These are phyloP conservation scores for Malus hybrid DNA, from an alignment of 331 rosid genomes.

Conservation along the genomic window DNA sequence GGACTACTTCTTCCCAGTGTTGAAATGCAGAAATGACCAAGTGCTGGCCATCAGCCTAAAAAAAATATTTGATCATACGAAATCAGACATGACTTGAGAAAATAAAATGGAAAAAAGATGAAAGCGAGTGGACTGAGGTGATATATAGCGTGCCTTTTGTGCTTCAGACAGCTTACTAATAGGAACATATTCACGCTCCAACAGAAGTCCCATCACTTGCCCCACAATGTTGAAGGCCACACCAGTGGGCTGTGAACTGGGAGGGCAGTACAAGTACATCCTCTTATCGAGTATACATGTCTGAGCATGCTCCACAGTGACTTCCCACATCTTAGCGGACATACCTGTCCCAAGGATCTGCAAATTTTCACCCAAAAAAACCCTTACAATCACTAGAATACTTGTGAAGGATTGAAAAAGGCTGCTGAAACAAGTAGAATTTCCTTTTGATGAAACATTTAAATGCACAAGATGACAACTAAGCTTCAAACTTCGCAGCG, in stretches of 20 bases:
- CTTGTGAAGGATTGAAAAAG: neutral
- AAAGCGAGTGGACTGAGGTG: conserved; percentile 9
- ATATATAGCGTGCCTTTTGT: conserved; percentile 59
- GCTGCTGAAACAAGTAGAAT: neutral
- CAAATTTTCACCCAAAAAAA: conserved; percentile 19
- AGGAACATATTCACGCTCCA: conserved; percentile 55
- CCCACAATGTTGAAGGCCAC: conserved; percentile 81
- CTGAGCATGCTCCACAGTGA: conserved; percentile 87
- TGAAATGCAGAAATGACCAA: conserved; percentile 49
- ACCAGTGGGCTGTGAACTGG: conserved; percentile 46
- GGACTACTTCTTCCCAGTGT: conserved; percentile 38
- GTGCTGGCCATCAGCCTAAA: conserved; percentile 73
- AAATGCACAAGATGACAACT: neutral
- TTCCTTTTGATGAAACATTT: neutral
- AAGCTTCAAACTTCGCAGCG: neutral
- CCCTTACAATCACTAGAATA: neutral
- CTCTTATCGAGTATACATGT: conserved; percentile 59
- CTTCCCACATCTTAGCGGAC: conserved; percentile 99
- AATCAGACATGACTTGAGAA: conserved; percentile 13
- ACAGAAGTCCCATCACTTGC: conserved; percentile 65
- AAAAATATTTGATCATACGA: conserved; percentile 10
- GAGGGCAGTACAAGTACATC: conserved; percentile 37
- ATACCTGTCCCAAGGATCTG: conserved; percentile 94
- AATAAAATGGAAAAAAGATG: neutral
- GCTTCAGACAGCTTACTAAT: conserved; percentile 69